Percentiles rank a stretch among this genome's conserved stretches.
phyloP scores from a whole-genome alignment of 2,329 filamentous ascomycete genomes.

The Penicillium sp. region DNA sequence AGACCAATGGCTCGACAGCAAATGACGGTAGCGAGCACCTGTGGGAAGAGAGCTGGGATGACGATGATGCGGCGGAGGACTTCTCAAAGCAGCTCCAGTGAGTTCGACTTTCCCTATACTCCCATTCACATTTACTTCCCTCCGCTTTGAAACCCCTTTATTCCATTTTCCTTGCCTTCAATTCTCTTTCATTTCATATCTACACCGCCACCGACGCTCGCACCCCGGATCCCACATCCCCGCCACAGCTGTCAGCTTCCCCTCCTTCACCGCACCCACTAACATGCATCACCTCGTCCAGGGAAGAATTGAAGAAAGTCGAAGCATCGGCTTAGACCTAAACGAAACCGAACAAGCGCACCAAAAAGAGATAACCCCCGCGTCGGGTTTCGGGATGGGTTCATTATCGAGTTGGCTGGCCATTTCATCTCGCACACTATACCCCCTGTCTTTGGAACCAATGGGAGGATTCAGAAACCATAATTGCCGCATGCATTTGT shows the following conservation, averaged over 20 bases:
- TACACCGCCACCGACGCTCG: neutral
- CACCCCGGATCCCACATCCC: neutral
- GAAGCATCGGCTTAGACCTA: constrained; percentile 66
- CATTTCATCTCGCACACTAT: constrained; percentile 11
- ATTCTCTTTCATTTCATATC: neutral
- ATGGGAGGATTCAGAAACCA: constrained; percentile 1
- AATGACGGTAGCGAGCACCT: constrained; percentile 71
- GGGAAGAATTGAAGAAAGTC: constrained; percentile 87
- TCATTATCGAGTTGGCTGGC: constrained; percentile 11
- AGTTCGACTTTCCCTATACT: constrained; percentile 36
- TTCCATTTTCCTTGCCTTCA: too few species aligned
- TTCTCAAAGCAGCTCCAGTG: constrained; percentile 94
- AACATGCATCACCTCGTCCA: constrained; percentile 17
- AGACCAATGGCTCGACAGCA: constrained; percentile 50
- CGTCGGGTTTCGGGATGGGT: constrained; percentile 5
- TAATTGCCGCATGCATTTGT: constrained; percentile 3
- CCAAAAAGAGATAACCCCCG: neutral
- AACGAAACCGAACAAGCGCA: constrained; percentile 14
- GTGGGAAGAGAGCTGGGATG: constrained; percentile 99
- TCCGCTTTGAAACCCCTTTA: neutral
- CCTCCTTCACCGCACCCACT: neutral
- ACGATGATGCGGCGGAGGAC: constrained; percentile 95
- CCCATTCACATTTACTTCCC: neutral
- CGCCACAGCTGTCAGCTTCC: neutral
- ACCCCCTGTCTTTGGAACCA: constrained; percentile 12